Evolutionary conservation across 164 flowering plant genomes (phyloP).

Genomic region (Tinospora cordifolia): DNA sequence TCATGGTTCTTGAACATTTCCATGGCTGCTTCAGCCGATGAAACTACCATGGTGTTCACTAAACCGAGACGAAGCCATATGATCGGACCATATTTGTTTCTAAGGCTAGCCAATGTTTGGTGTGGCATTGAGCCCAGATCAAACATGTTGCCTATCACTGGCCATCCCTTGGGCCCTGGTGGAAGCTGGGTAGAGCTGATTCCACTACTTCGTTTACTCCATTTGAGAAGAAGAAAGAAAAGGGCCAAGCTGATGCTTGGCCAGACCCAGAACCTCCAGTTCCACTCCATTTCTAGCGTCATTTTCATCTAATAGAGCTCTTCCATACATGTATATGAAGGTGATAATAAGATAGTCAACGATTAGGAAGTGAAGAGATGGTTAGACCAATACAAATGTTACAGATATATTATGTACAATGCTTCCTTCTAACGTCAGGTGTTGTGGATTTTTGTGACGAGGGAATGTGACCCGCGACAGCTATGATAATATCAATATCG

Average conservation of each 20-base stretch:
- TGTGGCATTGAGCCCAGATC: constrained; percentile 19
- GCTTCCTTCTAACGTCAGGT: too few relatives aligned
- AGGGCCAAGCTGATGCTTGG: background rate
- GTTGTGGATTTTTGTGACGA: too few relatives aligned
- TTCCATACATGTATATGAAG: background rate
- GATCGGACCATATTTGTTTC: constrained; percentile 13
- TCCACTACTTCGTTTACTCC: background rate
- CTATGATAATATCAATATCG: too few relatives aligned
- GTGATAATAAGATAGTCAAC: background rate
- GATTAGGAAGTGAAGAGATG: background rate
- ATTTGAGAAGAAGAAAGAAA: background rate
- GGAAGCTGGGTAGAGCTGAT: background rate
- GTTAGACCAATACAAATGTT: background rate
- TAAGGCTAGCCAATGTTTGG: constrained; percentile 5
- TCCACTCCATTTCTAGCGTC: constrained; percentile 5
- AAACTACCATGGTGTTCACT: constrained; percentile 11
- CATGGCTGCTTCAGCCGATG: constrained; percentile 8
- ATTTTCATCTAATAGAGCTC: background rate
- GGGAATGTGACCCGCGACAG: too few relatives aligned
- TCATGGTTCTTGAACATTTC: constrained; percentile 20
- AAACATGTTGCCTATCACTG: constrained; percentile 13
- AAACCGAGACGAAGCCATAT: constrained; percentile 16
- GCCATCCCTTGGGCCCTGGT: constrained; percentile 16
- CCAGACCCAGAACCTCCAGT: background rate
- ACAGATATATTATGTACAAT: too few relatives aligned